A percentile compares a stretch with the other conserved stretches of the same genome.
Conservation (phyloP, 768 basidiomycete species). For the Tulasnella sp. region DNA sequence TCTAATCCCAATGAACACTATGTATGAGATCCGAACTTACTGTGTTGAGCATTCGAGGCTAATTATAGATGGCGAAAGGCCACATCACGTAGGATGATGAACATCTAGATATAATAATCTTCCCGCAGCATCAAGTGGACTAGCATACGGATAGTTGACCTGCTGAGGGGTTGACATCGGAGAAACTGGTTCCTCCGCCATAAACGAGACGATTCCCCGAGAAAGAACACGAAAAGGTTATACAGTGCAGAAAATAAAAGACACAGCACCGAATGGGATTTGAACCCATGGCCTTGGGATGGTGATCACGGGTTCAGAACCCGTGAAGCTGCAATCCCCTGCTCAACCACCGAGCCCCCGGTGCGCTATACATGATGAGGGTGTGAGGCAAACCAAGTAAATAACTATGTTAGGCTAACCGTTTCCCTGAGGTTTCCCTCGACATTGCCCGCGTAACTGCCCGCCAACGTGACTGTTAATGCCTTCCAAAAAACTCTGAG, state of each 20-base stretch:
- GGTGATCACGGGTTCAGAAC: background rate
- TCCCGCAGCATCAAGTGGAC: no score
- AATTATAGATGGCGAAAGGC: no score
- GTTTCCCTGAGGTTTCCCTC: background rate
- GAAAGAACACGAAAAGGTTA: background rate
- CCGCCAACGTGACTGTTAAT: background rate
- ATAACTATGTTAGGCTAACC: background rate
- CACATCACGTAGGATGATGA: no score
- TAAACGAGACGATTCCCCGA: background rate
- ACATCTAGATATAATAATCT: no score
- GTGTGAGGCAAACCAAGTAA: background rate
- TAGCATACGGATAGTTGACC: no score
- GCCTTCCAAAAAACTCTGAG: background rate
- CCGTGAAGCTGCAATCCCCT: constrained; percentile 15
- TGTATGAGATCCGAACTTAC: no score
- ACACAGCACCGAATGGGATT: constrained; percentile 16
- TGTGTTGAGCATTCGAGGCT: no score
- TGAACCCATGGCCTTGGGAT: constrained; percentile 19
- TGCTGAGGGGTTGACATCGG: background rate
- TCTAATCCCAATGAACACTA: no score
- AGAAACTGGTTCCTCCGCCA: background rate
- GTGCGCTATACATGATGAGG: background rate
- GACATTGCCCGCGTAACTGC: background rate
- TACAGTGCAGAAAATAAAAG: background rate
- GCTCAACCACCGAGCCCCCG: constrained; percentile 21